Evolutionary conservation across 768 basidiomycete species (phyloP), one percentile per base, ranked within the genome.

Genomic region (Tubosaeta brunneosetosa): DNA sequence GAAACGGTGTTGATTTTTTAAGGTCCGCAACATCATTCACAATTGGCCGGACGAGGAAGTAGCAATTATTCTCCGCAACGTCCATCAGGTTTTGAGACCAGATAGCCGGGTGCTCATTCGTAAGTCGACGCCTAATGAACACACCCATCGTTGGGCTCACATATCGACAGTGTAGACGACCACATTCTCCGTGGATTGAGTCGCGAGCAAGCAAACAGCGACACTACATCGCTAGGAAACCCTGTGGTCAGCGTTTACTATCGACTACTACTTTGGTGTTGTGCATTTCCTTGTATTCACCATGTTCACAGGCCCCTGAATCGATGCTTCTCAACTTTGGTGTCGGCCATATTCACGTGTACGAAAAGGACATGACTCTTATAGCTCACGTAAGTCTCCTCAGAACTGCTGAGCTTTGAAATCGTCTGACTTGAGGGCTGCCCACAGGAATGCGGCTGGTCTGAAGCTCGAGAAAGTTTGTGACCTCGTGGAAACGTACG

Each of bases 321-420:
- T 71, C 77, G 0, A 62, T 81, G 45, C 66, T 80, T 2, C 70
- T 63, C 4, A 73, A 69, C 58, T 71, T 63, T 47, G 71, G 72
- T 14, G 61, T 59, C 9, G 69, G 69, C 4, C 61, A 57, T 33
- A 56, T 63, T 17, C 62, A 62, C 1, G 50, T 63, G 51, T 66
- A 73, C 51, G 51, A 67, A 29, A 58, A 59, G 33, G 72, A 72
- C 40, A 2, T 72, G 44, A 49, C 52, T 56, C 11, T 52, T 68
- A 32, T 48, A 60, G 26, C 57, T 72, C n/a, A 50, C 62, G 71
- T 72, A 38, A 59, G 66, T 38, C 9, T 12, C 34, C 34, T 9
- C 6, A 17, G 6, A 1, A 33, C 8, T 16, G 19, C 27, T 40
- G 14, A 13, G 29, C 25, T 4, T 31, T 37, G 27, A 12, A 16